Evolutionary conservation across 495 filamentous ascomycete species (phyloP).

Genomic region (Trichoderma reesei): DNA sequence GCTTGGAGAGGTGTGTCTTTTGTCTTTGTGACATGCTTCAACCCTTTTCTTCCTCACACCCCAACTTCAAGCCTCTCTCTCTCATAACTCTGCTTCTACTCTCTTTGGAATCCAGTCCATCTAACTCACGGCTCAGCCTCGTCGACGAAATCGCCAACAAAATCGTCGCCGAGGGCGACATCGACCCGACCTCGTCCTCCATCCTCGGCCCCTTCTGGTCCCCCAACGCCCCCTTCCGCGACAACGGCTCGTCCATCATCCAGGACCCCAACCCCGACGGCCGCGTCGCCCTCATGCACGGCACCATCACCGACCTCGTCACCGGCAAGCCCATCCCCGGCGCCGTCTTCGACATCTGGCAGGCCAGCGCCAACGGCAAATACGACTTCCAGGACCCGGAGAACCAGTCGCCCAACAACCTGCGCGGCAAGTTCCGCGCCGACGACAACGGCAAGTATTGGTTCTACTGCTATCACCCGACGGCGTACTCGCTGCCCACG

Average conservation of each 20-base stretch:
- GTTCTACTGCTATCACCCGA: conserved; percentile 78
- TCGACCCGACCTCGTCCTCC: conserved; percentile 67
- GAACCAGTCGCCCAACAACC: conserved; percentile 68
- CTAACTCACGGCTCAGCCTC: conserved; percentile 36
- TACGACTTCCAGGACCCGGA: conserved; percentile 85
- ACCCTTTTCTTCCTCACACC: no score
- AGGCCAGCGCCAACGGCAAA: conserved; percentile 72
- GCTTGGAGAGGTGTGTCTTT: conserved; percentile 64
- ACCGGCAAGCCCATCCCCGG: conserved; percentile 59
- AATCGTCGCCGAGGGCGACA: conserved; percentile 56
- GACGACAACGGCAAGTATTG: conserved; percentile 66
- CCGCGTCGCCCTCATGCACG: conserved; percentile 64
- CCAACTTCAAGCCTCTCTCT: no score
- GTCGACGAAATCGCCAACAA: conserved; percentile 83
- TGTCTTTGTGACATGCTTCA: no score
- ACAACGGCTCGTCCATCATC: conserved; percentile 60
- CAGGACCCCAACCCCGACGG: conserved; percentile 53
- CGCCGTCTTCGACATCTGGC: conserved; percentile 79
- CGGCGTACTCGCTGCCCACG: conserved; percentile 67
- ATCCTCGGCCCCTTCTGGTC: conserved; percentile 87
- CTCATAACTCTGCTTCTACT: neutral
- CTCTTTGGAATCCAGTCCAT: neutral
- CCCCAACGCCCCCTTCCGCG: conserved; percentile 69
- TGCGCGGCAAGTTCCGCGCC: conserved; percentile 72
- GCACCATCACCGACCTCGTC: conserved; percentile 58